These are phyloP conservation scores for Ophiostoma pallidulum DNA, from an alignment of 2,329 filamentous ascomycete genomes.

Conservation along the genomic window DNA sequence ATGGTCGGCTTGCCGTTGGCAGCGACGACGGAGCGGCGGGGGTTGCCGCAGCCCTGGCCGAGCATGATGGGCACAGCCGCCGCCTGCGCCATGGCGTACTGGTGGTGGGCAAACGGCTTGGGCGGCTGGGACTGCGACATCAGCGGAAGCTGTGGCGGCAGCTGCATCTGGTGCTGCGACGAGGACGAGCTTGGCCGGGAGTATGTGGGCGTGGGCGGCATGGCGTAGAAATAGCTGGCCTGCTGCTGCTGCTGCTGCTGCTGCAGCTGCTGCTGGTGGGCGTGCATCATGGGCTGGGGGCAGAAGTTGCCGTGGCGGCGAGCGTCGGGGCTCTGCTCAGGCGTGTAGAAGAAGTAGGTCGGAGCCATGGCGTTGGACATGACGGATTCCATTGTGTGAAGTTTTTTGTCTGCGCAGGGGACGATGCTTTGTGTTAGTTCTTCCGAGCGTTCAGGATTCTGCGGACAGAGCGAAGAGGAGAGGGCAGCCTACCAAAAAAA, in stretches of 20 bases:
- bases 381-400: slow-evolving; percentile 56
- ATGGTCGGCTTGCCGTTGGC: slow-evolving; percentile 68
- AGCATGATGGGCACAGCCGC: slow-evolving; percentile 34
- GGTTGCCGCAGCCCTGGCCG: slow-evolving; percentile 42
- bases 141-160: slow-evolving; percentile 30
- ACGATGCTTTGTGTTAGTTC: slow-evolving; percentile 14
- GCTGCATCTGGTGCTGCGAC: slow-evolving; percentile 41
- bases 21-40: slow-evolving; percentile 70
- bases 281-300: too few species aligned
- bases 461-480: background rate
- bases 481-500: slow-evolving; percentile 6
- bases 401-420: slow-evolving; percentile 7
- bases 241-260: slow-evolving; percentile 38
- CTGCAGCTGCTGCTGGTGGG: slow-evolving; percentile 39
- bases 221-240: slow-evolving; percentile 5
- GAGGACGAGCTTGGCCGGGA: slow-evolving; percentile 56
- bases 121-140: slow-evolving; percentile 31
- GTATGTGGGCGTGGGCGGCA: slow-evolving; percentile 55
- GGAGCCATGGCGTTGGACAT: slow-evolving; percentile 52
- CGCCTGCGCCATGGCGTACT: slow-evolving; percentile 19
- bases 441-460: background rate
- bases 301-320: slow-evolving; percentile 70
- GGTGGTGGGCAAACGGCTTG: slow-evolving; percentile 41
- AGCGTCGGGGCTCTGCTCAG: slow-evolving; percentile 62
- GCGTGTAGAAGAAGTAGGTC: slow-evolving; percentile 81